A percentile compares a stretch with the other conserved stretches of the same genome.
Conservation (phyloP, 352 stramenopile species). For the Pilasporangium apinafurcum region DNA sequence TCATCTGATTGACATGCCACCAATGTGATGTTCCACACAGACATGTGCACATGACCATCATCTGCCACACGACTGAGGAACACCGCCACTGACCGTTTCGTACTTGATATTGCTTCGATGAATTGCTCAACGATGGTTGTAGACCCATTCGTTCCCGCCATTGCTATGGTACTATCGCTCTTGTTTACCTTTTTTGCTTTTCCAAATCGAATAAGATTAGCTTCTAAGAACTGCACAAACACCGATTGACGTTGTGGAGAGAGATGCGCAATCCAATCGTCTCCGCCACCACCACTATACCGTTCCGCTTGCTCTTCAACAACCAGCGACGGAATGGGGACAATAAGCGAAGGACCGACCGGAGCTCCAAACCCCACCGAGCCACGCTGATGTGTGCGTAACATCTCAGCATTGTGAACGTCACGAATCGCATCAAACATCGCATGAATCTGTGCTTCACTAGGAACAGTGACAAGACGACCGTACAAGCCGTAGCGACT, state of each 20-base stretch:
- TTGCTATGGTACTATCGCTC: neutral
- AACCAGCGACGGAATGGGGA: slow-evolving; percentile 9
- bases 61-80: slow-evolving; percentile 7
- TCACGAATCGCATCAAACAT: slow-evolving; percentile 5
- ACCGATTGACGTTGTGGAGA: neutral
- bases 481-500: slow-evolving; percentile 8
- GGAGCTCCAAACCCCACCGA: neutral
- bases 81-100: slow-evolving; percentile 3
- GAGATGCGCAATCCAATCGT: slow-evolving; percentile 9
- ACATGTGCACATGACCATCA: neutral
- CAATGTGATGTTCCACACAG: slow-evolving; percentile 13
- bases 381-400: neutral
- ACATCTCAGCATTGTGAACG: slow-evolving; percentile 4
- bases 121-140: neutral
- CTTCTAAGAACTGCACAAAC: neutral
- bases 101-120: neutral
- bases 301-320: neutral
- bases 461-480: slow-evolving; percentile 5
- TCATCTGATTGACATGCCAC: slow-evolving; percentile 3
- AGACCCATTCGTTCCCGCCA: neutral
- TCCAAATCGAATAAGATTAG: slow-evolving; percentile 9
- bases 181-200: neutral
- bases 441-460: neutral
- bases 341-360: slow-evolving; percentile 2
- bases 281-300: neutral